A percentile compares a stretch with the other conserved stretches of the same genome.
Conservation (phyloP, 768 basidiomycete genomes). For the Russula griseocarnosa region DNA sequence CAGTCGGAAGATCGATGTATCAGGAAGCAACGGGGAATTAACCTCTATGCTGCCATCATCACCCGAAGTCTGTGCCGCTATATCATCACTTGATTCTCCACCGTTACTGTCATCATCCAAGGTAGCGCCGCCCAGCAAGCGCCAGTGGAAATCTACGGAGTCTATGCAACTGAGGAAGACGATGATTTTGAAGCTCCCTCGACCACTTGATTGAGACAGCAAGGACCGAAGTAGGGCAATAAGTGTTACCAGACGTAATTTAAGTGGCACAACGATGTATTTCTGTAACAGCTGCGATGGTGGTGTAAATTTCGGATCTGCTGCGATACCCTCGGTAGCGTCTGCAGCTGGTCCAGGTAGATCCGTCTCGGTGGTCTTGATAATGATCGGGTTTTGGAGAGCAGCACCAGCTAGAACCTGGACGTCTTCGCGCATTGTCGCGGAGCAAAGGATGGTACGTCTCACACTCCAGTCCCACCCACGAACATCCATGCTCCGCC, state of each 20-base stretch:
- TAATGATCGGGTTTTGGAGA: slow-evolving; percentile 72
- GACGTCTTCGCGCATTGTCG: slow-evolving; percentile 93
- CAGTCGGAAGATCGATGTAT: slow-evolving; percentile 77
- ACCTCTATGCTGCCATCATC: slow-evolving; percentile 46
- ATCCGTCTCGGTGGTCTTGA: slow-evolving; percentile 65
- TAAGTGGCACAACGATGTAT: slow-evolving; percentile 84
- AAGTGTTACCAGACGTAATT: slow-evolving; percentile 89
- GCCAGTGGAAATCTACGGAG: slow-evolving; percentile 97
- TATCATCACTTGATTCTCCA: slow-evolving; percentile 31
- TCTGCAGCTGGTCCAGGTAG: slow-evolving; percentile 31
- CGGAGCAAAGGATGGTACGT: slow-evolving; percentile 91
- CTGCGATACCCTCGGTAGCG: slow-evolving; percentile 27
- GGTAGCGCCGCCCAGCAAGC: slow-evolving; percentile 50
- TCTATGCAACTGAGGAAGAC: slow-evolving; percentile 97
- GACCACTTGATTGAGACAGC: slow-evolving; percentile 55
- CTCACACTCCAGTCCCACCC: slow-evolving; percentile 82
- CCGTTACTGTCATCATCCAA: slow-evolving; percentile 15
- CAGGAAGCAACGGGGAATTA: slow-evolving; percentile 73
- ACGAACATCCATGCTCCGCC: slow-evolving; percentile 67
- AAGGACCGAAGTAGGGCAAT: slow-evolving; percentile 80
- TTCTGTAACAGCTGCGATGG: slow-evolving; percentile 92
- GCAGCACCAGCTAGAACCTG: slow-evolving; percentile 87
- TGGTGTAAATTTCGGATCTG: slow-evolving; percentile 72
- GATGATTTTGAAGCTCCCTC: slow-evolving; percentile 68
- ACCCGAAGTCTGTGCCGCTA: slow-evolving; percentile 27